Evolutionary conservation across 1,284 basidiomycete genomes (phyloP).

Genomic region (Afroboletus lepidellus): DNA sequence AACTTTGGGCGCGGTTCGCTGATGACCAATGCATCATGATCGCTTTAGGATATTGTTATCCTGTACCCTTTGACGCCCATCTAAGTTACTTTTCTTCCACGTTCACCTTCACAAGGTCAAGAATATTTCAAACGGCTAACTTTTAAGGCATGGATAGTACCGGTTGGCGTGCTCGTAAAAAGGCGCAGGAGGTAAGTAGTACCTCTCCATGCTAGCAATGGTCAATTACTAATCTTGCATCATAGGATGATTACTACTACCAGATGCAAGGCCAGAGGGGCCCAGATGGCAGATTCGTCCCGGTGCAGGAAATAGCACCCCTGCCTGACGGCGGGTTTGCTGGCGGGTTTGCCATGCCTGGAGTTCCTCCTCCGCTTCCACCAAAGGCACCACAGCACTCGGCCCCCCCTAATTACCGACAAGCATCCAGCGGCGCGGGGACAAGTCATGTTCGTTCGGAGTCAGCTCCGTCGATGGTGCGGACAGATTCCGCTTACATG

Average conservation of each 20-base stretch:
- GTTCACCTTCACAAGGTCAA: background rate
- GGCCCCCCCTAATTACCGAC: constrained; percentile 8
- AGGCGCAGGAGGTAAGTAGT: constrained; percentile 44
- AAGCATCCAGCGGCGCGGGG: constrained; percentile 2
- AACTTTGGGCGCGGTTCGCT: too few relatives aligned
- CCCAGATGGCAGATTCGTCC: constrained; percentile 50
- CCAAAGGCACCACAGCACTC: constrained; percentile 35
- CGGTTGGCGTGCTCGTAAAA: constrained; percentile 64
- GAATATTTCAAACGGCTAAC: background rate
- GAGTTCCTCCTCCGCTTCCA: constrained; percentile 34
- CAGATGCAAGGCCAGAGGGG: constrained; percentile 40
- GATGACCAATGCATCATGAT: too few relatives aligned
- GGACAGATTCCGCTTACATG: constrained; percentile 36
- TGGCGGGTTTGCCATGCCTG: constrained; percentile 44
- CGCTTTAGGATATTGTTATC: too few relatives aligned
- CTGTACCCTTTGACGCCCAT: background rate
- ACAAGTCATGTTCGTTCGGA: constrained; percentile 11
- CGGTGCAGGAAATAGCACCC: constrained; percentile 56
- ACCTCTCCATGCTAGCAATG: background rate
- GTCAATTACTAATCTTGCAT: background rate
- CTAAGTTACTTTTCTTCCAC: background rate
- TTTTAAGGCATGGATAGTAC: constrained; percentile 39
- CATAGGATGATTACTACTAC: constrained; percentile 44
- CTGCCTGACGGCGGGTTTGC: constrained; percentile 51
- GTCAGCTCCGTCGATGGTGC: constrained; percentile 3